Percentiles rank a stretch among this genome's conserved stretches.
These are phyloP conservation scores for Wallacemonas sp. DNA, from an alignment of 208 protist species.

Conservation along the genomic window DNA sequence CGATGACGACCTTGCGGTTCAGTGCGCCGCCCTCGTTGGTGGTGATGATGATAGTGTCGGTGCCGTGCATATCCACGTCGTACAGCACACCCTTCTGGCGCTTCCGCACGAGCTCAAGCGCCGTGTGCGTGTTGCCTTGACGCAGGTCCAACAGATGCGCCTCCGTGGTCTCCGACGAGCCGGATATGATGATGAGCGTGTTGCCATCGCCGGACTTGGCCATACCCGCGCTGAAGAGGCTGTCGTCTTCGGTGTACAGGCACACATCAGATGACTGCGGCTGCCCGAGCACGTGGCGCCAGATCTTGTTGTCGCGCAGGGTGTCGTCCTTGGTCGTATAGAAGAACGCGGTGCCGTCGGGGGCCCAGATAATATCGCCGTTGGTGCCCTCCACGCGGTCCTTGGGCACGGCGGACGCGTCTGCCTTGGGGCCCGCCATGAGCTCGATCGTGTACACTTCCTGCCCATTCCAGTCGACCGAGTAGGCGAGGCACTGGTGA, in stretches of 20 bases:
- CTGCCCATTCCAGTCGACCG: slow-evolving; percentile 80
- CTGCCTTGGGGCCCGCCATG: slow-evolving; percentile 14
- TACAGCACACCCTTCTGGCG: slow-evolving; percentile 84
- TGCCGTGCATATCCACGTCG: slow-evolving; percentile 71
- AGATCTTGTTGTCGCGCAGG: slow-evolving; percentile 81
- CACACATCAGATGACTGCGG: slow-evolving; percentile 72
- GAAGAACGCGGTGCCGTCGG: slow-evolving; percentile 66
- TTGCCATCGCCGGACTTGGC: slow-evolving; percentile 63
- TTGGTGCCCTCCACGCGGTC: slow-evolving; percentile 73
- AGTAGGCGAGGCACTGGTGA: slow-evolving; percentile 76
- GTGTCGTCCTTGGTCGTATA: slow-evolving; percentile 82
- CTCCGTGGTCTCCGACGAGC: slow-evolving; percentile 80
- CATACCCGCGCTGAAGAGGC: slow-evolving; percentile 59
- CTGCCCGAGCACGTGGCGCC: slow-evolving; percentile 79
- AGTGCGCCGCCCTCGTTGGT: slow-evolving; percentile 78
- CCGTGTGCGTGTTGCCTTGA: slow-evolving; percentile 45
- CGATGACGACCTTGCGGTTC: slow-evolving; percentile 78
- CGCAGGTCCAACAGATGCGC: slow-evolving; percentile 72
- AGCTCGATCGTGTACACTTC: slow-evolving; percentile 86
- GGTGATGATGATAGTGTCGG: slow-evolving; percentile 62
- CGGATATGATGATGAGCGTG: slow-evolving; percentile 59
- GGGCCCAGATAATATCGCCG: slow-evolving; percentile 72
- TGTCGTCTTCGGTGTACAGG: slow-evolving; percentile 76
- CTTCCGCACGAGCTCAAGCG: slow-evolving; percentile 61
- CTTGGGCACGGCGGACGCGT: slow-evolving; percentile 12